A percentile compares a stretch with the other conserved stretches of the same genome.
These are phyloP conservation scores for Diddensiella santjacobensis DNA, from an alignment of 805 yeast species.

Conservation along the genomic window DNA sequence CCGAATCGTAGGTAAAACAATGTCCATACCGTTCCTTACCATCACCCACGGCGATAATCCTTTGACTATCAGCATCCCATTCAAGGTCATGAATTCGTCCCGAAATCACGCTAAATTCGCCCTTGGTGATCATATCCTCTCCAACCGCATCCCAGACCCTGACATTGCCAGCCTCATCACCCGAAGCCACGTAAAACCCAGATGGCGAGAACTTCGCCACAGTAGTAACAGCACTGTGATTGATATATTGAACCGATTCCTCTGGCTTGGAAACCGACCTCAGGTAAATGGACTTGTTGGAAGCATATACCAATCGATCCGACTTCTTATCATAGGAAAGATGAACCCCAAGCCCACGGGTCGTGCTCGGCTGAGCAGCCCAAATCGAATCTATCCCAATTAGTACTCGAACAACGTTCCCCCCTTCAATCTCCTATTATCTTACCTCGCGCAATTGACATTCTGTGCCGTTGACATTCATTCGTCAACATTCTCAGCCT, in stretches of 20 bases:
- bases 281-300: conserved; percentile 74
- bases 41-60: conserved; percentile 91
- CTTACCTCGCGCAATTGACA: conserved; percentile 16
- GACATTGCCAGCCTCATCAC: conserved; percentile 86
- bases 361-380: conserved; percentile 80
- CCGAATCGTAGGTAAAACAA: conserved; percentile 89
- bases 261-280: conserved; percentile 58
- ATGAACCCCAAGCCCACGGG: conserved; percentile 64
- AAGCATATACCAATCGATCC: conserved; percentile 72
- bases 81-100: conserved; percentile 80
- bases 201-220: conserved; percentile 86
- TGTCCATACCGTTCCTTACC: conserved; percentile 92
- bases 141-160: conserved; percentile 76
- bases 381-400: conserved; percentile 38
- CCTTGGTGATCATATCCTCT: conserved; percentile 58
- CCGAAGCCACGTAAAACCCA: conserved; percentile 87
- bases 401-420: too few species aligned
- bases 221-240: conserved; percentile 68
- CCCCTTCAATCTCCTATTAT: too few species aligned
- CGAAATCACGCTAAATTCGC: conserved; percentile 73
- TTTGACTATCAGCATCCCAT: conserved; percentile 86
- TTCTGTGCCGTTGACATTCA: too few species aligned
- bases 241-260: conserved; percentile 60
- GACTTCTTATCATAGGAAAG: conserved; percentile 68
- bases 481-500: too few species aligned